Base-by-base conservation (phyloP, 352 stramenopile species). In the Pythium sp. region DNA sequence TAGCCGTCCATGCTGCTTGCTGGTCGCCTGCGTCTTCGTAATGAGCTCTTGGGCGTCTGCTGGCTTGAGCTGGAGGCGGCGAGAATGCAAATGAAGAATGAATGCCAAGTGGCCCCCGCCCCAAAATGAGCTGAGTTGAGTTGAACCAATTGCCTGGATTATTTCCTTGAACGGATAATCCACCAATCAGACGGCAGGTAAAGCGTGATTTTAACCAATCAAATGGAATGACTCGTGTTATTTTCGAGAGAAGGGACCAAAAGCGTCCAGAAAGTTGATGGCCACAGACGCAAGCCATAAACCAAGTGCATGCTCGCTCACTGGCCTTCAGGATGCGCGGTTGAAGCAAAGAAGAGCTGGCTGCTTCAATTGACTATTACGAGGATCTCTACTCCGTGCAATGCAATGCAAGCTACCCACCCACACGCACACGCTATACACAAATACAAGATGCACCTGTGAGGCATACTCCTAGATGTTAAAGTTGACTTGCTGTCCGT, bases 1-100 rank as follows among this genome's bases (percentile, higher is more conserved):
- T 90, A 93, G 73, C 78, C 74, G 72, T 93, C 85, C 65, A 82
- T 85, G 38, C 12, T 11, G 3, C 30, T 7, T 24, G 32, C 14
- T 58, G 24, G 7, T 26, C 46, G 46, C 7, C 46, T 5, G 8
- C 20, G 47, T 55, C 47, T 41, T 46, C 51, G 22, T 9, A 32
- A 32, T 32, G 28, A 22, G 22, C 51, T 57, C 24, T 43, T 12
- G 28, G 15, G 26, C 28, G 15, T 18, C 54, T 61, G 30, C 15
- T 18, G 28, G 28, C 15, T 56, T 56, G 49, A 22, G 43, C 43
- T 18, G 18, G 49, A 56, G 8, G n/a, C 8, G 30, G 55, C 30
- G 30, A 61, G 55, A 61, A 47, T 9, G 30, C 30, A 30, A 61
- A 61, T 61, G 55, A 61, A 26, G 22, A n/a, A 5, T 56, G 47